phyloP scores from a whole-genome alignment of 495 filamentous ascomycete genomes.

The Evernia prunastri region DNA sequence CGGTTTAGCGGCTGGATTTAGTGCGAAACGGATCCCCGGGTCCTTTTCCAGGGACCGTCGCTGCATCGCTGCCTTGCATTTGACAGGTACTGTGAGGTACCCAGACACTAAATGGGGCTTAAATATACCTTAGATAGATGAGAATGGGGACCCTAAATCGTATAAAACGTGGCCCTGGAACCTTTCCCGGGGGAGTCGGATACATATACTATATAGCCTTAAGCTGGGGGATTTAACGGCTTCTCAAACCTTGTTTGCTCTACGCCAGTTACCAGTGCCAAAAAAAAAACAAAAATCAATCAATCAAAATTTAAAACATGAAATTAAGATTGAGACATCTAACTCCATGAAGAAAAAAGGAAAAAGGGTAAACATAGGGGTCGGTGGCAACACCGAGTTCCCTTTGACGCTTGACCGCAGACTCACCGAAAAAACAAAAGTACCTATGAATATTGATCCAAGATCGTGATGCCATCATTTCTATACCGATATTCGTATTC shows the following conservation, averaged over 20 bases:
- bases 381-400: background rate
- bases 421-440: background rate
- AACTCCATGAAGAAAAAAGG: no score
- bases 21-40: slow-evolving; percentile 13
- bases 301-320: no score
- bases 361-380: background rate
- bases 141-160: no score
- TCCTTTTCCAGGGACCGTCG: background rate
- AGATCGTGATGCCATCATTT: background rate
- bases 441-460: background rate
- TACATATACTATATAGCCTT: background rate
- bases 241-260: slow-evolving; percentile 4
- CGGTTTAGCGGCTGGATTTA: slow-evolving; percentile 5
- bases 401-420: background rate
- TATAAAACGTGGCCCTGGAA: background rate
- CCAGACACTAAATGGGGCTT: no score
- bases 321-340: no score
- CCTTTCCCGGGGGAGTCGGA: background rate
- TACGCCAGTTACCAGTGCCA: no score
- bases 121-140: no score
- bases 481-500: background rate
- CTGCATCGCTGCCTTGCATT: slow-evolving; percentile 9
- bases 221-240: slow-evolving; percentile 3
- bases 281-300: no score
- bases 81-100: background rate